Percentiles rank a stretch among this genome's conserved stretches.
These are phyloP conservation scores for Cutaneotrichosporon sp. DNA, from an alignment of 1,284 basidiomycete genomes.

Conservation along the genomic window DNA sequence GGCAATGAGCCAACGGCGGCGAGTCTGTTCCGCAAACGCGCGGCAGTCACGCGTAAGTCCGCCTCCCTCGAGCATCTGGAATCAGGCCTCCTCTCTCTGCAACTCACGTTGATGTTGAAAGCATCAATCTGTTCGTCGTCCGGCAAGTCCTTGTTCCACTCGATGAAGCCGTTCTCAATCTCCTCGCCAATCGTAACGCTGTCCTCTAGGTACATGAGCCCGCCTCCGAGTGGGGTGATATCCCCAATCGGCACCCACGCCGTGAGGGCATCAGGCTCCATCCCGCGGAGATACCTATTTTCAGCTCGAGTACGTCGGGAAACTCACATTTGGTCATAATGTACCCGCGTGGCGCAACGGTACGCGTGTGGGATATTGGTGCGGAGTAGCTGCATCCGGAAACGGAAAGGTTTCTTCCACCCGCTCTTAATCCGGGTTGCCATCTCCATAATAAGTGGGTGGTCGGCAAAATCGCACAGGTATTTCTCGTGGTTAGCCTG, in stretches of 20 bases:
- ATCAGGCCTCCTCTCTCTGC: constrained; percentile 11
- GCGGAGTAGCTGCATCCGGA: constrained; percentile 23
- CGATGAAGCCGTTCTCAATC: constrained; percentile 31
- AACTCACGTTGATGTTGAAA: constrained; percentile 35
- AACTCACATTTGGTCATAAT: constrained; percentile 28
- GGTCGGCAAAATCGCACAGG: constrained; percentile 16
- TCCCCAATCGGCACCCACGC: constrained; percentile 40
- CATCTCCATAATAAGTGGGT: constrained; percentile 15
- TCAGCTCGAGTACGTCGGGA: neutral
- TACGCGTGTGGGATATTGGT: constrained; percentile 25
- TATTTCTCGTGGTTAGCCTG: constrained; percentile 14
- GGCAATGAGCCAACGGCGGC: constrained; percentile 25
- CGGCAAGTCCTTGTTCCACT: constrained; percentile 18
- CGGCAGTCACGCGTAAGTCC: constrained; percentile 20
- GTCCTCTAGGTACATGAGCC: constrained; percentile 38
- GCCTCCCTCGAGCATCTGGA: constrained; percentile 23
- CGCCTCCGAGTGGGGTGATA: constrained; percentile 28
- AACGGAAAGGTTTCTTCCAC: constrained; percentile 21
- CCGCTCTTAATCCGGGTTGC: constrained; percentile 15
- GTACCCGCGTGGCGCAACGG: constrained; percentile 16
- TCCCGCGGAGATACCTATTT: constrained; percentile 19
- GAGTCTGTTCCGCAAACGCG: constrained; percentile 12
- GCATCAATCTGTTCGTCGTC: constrained; percentile 30
- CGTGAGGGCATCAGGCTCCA: constrained; percentile 27
- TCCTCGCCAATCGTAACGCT: constrained; percentile 26